These are phyloP conservation scores for Neurospora sp. DNA, from an alignment of 2,329 filamentous ascomycete species.

Conservation along the genomic window DNA sequence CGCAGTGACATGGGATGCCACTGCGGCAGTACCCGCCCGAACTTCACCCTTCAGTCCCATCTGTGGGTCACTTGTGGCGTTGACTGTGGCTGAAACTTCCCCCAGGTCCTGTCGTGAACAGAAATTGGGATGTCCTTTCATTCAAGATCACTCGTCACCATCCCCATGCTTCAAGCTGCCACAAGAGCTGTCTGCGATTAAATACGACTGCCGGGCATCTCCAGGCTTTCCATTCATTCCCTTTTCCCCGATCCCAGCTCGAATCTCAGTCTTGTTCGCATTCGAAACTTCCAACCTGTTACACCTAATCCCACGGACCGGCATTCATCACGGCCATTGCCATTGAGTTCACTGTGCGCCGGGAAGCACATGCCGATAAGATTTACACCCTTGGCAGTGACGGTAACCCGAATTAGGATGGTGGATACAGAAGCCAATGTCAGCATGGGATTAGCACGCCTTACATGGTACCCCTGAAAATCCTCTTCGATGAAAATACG, in stretches of 20 bases:
- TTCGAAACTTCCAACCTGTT: neutral
- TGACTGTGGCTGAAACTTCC: neutral
- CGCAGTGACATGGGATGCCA: neutral
- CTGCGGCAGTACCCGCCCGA: neutral
- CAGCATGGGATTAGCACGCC: neutral
- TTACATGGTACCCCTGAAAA: neutral
- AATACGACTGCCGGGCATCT: neutral
- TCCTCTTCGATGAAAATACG: no score
- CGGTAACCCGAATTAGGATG: neutral
- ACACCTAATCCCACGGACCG: neutral
- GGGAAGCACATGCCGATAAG: neutral
- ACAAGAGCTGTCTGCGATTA: no score
- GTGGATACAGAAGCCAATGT: neutral
- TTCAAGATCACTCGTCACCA: neutral
- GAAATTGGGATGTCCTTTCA: neutral
- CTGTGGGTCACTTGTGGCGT: neutral
- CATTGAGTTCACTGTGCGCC: neutral
- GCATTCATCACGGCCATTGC: neutral
- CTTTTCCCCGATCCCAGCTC: neutral
- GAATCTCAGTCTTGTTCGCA: neutral
- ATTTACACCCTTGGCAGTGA: neutral
- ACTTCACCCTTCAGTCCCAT: neutral
- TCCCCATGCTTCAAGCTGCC: neutral
- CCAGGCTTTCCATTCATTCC: neutral
- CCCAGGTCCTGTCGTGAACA: neutral